Evolutionary conservation across 2,329 filamentous ascomycete genomes (phyloP).

Genomic region (Cladobotryum protrusum): DNA sequence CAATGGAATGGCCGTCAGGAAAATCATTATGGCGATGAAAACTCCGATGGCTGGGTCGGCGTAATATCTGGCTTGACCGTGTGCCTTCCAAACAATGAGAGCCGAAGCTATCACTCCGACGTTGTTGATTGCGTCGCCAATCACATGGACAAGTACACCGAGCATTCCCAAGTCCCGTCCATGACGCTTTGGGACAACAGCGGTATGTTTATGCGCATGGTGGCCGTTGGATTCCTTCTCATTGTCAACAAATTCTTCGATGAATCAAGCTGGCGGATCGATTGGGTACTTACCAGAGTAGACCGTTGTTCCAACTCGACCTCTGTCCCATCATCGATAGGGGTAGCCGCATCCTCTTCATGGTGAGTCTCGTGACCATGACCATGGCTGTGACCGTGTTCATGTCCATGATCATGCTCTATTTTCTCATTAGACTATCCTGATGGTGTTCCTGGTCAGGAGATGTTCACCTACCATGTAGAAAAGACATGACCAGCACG

Average conservation of each 20-base stretch:
- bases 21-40: conserved; percentile 67
- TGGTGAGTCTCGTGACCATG: background rate
- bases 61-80: conserved; percentile 56
- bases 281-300: conserved; percentile 14
- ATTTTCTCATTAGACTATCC: conserved; percentile 11
- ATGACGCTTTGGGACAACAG: conserved; percentile 24
- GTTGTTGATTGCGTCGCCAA: conserved; percentile 71
- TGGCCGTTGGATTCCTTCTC: conserved; percentile 26
- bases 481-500: conserved; percentile 56
- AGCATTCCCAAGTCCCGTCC: conserved; percentile 62
- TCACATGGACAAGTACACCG: conserved; percentile 63
- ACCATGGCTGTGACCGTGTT: conserved; percentile 16
- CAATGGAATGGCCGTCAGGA: conserved; percentile 57
- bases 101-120: conserved; percentile 67
- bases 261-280: background rate
- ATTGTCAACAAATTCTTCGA: background rate
- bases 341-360: conserved; percentile 10
- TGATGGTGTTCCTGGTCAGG: background rate
- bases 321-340: conserved; percentile 6
- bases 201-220: conserved; percentile 43
- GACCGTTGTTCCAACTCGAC: conserved; percentile 13
- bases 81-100: conserved; percentile 60
- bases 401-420: conserved; percentile 35
- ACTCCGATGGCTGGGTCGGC: conserved; percentile 65
- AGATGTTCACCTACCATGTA: conserved; percentile 49